Conservation (phyloP, 306 rosid genomes). For the Hippophae tibetana region DNA sequence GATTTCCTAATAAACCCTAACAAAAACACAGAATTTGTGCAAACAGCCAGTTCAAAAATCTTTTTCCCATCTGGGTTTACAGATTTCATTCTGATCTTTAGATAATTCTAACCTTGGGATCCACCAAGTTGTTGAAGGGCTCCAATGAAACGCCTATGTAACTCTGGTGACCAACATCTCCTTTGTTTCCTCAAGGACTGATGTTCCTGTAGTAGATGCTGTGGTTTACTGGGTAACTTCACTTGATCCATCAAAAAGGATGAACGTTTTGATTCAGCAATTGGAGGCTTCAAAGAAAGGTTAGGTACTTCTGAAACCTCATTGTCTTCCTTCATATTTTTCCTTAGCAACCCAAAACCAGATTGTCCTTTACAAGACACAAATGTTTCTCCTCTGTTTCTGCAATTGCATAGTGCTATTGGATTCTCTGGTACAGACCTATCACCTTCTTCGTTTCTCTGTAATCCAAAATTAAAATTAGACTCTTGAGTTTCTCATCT, state of each 20-base stretch:
- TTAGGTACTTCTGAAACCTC: constrained; percentile 39
- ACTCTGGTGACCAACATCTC: constrained; percentile 84
- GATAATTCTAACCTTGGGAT: constrained; percentile 47
- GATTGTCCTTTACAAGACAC: constrained; percentile 24
- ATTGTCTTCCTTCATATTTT: constrained; percentile 26
- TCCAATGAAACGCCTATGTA: constrained; percentile 65
- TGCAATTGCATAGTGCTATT: constrained; percentile 20
- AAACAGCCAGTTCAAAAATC: background rate
- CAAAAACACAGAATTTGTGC: background rate
- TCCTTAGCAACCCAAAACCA: constrained; percentile 18
- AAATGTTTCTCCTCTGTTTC: constrained; percentile 35
- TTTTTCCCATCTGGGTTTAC: background rate
- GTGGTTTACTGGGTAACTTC: constrained; percentile 31
- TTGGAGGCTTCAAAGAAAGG: constrained; percentile 47
- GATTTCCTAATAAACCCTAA: no score
- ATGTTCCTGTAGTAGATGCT: constrained; percentile 23
- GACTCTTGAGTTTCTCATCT: background rate
- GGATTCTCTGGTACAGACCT: constrained; percentile 33
- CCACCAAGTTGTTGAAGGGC: constrained; percentile 84
- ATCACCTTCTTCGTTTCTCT: constrained; percentile 52
- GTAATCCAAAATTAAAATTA: background rate
- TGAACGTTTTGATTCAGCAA: constrained; percentile 24
- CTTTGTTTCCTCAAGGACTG: constrained; percentile 61
- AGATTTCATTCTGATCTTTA: background rate
- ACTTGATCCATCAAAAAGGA: constrained; percentile 28